Evolutionary conservation across 768 basidiomycete genomes (phyloP).

Genomic region (Zangia roseola): DNA sequence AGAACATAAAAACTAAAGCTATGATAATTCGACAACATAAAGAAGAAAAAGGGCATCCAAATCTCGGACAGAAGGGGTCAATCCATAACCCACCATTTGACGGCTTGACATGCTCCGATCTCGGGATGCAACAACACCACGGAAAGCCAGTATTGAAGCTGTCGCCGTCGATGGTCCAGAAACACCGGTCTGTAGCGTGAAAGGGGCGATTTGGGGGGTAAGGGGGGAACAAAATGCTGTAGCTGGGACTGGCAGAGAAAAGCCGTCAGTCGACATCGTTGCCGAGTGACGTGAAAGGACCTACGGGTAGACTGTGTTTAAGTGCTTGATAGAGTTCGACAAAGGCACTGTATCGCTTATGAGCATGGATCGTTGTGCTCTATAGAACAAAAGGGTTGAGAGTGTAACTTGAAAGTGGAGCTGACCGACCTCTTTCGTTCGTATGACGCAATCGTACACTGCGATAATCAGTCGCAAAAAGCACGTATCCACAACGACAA

Average conservation of each 20-base stretch:
- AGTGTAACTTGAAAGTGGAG: background rate
- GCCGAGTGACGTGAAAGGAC: constrained; percentile 13
- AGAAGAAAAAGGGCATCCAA: constrained; percentile 4
- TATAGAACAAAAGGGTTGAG: constrained; percentile 17
- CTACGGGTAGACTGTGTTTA: constrained; percentile 51
- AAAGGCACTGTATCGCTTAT: constrained; percentile 70
- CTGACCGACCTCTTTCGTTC: constrained; percentile 52
- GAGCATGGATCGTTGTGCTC: constrained; percentile 62
- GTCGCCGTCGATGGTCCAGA: constrained; percentile 58
- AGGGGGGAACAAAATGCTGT: constrained; percentile 48
- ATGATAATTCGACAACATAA: constrained; percentile 3
- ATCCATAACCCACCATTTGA: constrained; percentile 61
- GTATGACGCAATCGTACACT: constrained; percentile 73
- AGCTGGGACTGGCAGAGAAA: constrained; percentile 38
- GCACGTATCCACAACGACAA: background rate
- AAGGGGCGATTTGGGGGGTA: constrained; percentile 70
- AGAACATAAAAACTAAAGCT: background rate
- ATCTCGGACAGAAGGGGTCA: background rate
- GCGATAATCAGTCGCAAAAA: background rate
- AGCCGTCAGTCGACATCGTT: background rate
- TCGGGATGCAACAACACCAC: constrained; percentile 68
- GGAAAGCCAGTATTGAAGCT: constrained; percentile 66
- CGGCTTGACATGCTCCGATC: constrained; percentile 58
- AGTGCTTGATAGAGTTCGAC: constrained; percentile 50
- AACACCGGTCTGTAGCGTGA: constrained; percentile 67